A percentile compares a stretch with the other conserved stretches of the same genome.
phyloP scores from a whole-genome alignment of 805 yeast species.

The Kodamaea fukazawae region DNA sequence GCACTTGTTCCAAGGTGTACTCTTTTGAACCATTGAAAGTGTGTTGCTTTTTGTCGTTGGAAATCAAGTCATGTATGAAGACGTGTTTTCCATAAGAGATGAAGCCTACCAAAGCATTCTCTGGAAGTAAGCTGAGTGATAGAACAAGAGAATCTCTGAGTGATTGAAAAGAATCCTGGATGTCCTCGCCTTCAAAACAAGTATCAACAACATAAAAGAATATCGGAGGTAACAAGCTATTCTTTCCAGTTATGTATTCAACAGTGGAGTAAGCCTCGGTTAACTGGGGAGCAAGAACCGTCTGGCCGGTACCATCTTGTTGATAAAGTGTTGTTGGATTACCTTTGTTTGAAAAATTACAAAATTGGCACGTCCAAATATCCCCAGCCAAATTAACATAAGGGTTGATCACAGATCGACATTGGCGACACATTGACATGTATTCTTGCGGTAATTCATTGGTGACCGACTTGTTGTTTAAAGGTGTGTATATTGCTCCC shows the following conservation, averaged over 20 bases:
- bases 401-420: conserved; percentile 56
- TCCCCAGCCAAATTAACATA: conserved; percentile 38
- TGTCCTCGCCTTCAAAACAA: conserved; percentile 50
- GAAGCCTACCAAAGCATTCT: conserved; percentile 54
- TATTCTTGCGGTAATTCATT: conserved; percentile 39
- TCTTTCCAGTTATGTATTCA: conserved; percentile 47
- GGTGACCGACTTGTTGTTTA: conserved; percentile 45
- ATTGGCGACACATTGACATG: conserved; percentile 48
- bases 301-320: conserved; percentile 19
- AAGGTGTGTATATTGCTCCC: conserved; percentile 58
- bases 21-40: conserved; percentile 57
- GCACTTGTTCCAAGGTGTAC: conserved; percentile 48
- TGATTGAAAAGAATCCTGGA: conserved; percentile 38
- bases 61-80: conserved; percentile 51
- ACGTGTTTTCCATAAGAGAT: conserved; percentile 61
- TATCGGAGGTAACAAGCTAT: conserved; percentile 43
- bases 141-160: conserved; percentile 49
- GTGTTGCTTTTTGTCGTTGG: conserved; percentile 21
- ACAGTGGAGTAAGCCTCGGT: conserved; percentile 45
- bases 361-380: conserved; percentile 46
- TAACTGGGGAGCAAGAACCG: conserved; percentile 32
- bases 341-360: conserved; percentile 45
- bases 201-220: conserved; percentile 58
- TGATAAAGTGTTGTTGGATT: conserved; percentile 1
- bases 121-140: conserved; percentile 50